Base-by-base conservation (phyloP, 2,329 filamentous ascomycete species). In the Diplodia seriata region DNA sequence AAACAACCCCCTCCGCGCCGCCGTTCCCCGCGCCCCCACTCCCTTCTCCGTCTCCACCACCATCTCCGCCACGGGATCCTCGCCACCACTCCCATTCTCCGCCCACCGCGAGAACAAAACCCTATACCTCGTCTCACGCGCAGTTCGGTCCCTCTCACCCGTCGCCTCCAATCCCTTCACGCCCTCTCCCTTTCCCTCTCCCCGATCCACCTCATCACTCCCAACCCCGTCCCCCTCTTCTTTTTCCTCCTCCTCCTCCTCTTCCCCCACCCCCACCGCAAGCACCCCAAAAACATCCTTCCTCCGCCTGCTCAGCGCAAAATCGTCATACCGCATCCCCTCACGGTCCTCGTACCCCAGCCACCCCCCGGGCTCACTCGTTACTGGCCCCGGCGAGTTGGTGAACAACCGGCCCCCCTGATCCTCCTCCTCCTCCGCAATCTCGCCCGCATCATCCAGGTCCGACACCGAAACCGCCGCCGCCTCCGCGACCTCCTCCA, bases 31-130 rank as follows among this genome's bases (percentile, higher is more conserved):
- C 23, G 36, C 15, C 23, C 26, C 43, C 38, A 47, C 36, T 20
- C 56, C 56, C 12, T n/a, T 40, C 11, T 59, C 56, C 38, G 29
- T 12, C 29, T 38, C 47, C 29, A 26, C 47, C 9, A 38, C 47
- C n/a, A 63, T 18, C 26, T 63, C 59, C n/a, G 59, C 59, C n/a
- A 63, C 47, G 29, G 59, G 59, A 51, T 63, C 59, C 59, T 63
- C 59, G 0, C 59, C 59, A 23, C 59, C 59, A 38, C 59, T 51
- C 20, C 59, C 59, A 51, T 63, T 63, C 59, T 63, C 59, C n/a
- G 18, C 11, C 43, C 47, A 63, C 31, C 9, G 15, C 5, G 59
- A 63, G n/a, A 50, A 63, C 9, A 20, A 4, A 9, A 63, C 59
- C 12, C 31, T 63, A 12, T 36, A 63, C 59, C 59, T 36, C 59